Conservation (phyloP, 768 basidiomycete species). For the Leccinum sublutescens region DNA sequence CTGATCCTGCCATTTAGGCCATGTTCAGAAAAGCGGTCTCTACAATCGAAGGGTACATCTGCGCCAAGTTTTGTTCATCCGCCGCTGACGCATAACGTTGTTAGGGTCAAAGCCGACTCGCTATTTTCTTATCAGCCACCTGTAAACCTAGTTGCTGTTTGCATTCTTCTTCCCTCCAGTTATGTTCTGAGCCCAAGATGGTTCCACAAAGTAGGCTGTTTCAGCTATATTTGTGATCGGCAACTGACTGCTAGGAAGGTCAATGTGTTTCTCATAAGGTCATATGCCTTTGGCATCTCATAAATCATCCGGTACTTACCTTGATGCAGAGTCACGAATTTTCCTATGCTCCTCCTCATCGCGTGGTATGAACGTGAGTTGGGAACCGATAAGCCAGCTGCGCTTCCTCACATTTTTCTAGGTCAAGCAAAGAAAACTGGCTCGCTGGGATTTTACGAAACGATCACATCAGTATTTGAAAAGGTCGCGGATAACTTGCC, state of each 20-base stretch:
- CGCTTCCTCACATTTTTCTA: slow-evolving; percentile 8
- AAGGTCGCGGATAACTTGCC: slow-evolving; percentile 73
- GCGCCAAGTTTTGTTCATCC: neutral
- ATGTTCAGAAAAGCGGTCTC: slow-evolving; percentile 95
- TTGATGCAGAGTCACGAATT: slow-evolving; percentile 63
- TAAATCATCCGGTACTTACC: neutral
- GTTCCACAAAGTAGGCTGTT: slow-evolving; percentile 87
- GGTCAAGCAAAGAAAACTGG: slow-evolving; percentile 66
- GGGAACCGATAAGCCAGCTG: neutral
- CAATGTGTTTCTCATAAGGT: slow-evolving; percentile 88
- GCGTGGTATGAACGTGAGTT: slow-evolving; percentile 74
- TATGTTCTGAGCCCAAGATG: slow-evolving; percentile 89
- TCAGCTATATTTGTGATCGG: slow-evolving; percentile 5
- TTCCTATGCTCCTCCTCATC: slow-evolving; percentile 78
- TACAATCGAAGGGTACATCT: slow-evolving; percentile 83
- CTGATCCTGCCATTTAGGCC: slow-evolving; percentile 46
- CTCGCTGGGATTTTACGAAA: slow-evolving; percentile 69
- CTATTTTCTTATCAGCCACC: slow-evolving; percentile 95
- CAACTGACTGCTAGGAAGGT: slow-evolving; percentile 44
- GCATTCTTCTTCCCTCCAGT: slow-evolving; percentile 82
- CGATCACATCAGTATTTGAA: slow-evolving; percentile 64
- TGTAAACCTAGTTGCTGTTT: slow-evolving; percentile 83
- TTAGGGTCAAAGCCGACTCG: slow-evolving; percentile 82
- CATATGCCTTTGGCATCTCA: slow-evolving; percentile 1
- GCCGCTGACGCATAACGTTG: slow-evolving; percentile 14